Conservation (phyloP, 2,329 filamentous ascomycete species). For the Hymenoscyphus infarciens region DNA sequence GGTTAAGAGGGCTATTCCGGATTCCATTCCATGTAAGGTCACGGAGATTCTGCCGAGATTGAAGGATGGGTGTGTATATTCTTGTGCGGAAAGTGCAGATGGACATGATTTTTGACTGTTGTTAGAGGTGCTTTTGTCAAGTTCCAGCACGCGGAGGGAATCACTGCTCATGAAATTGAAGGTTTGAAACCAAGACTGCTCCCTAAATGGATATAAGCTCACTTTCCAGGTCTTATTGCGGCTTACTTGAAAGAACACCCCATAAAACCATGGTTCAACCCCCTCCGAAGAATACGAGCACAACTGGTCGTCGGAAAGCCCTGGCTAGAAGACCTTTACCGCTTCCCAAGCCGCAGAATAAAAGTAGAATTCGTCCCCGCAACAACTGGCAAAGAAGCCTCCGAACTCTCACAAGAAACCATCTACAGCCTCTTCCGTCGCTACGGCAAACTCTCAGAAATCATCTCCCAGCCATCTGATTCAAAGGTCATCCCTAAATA, state of each 20-base stretch:
- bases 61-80: conserved; percentile 64
- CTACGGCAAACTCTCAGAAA: conserved; percentile 89
- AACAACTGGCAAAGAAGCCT: conserved; percentile 64
- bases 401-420: conserved; percentile 80
- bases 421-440: conserved; percentile 83
- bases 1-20: conserved; percentile 59
- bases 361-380: conserved; percentile 81
- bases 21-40: conserved; percentile 61
- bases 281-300: conserved; percentile 67
- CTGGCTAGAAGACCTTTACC: conserved; percentile 90
- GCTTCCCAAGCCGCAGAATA: conserved; percentile 71
- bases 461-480: conserved; percentile 78
- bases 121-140: conserved; percentile 80
- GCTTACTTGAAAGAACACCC: conserved; percentile 64
- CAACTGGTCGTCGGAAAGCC: conserved; percentile 77
- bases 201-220: background rate
- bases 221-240: conserved; percentile 44
- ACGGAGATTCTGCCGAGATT: conserved; percentile 79
- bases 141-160: conserved; percentile 53
- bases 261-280: conserved; percentile 87
- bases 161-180: conserved; percentile 54
- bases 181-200: conserved; percentile 26
- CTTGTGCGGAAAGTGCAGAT: background rate
- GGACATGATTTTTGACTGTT: conserved; percentile 6
- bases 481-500: conserved; percentile 81